These are phyloP conservation scores for Zygnema circumcarinatum DNA, from an alignment of 139 green algal species.

Conservation along the genomic window DNA sequence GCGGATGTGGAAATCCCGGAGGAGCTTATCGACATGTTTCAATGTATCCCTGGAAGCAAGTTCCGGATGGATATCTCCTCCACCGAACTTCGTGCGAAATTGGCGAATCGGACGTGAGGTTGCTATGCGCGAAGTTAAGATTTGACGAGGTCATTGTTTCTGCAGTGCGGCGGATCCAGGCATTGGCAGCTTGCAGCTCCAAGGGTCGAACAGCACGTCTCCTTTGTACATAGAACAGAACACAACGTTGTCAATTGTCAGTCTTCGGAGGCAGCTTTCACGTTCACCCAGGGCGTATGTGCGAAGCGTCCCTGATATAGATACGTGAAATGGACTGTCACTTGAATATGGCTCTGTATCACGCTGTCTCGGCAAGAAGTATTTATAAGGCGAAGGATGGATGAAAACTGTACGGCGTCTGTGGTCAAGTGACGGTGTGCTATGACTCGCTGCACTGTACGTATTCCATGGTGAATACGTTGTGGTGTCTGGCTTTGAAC, in stretches of 20 bases:
- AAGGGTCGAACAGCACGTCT: not conserved
- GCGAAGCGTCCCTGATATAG: too few species aligned
- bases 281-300: too few species aligned
- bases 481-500: too few species aligned
- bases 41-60: conserved; percentile 15
- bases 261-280: too few species aligned
- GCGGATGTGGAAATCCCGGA: conserved; percentile 34
- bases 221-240: not conserved
- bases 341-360: too few species aligned
- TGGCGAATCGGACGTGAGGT: not conserved
- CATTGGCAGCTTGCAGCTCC: not conserved
- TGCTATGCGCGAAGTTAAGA: not conserved
- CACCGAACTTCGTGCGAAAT: conserved; percentile 35
- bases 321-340: too few species aligned
- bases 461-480: too few species aligned
- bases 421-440: too few species aligned
- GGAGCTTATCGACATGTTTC: conserved; percentile 36
- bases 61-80: conserved; percentile 56
- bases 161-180: not conserved
- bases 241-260: not conserved
- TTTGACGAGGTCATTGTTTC: not conserved
- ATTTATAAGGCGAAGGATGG: too few species aligned
- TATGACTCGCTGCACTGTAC: too few species aligned
- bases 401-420: too few species aligned
- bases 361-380: too few species aligned